Conservation (phyloP, 306 rosid species). For the Vigna unguiculata region DNA sequence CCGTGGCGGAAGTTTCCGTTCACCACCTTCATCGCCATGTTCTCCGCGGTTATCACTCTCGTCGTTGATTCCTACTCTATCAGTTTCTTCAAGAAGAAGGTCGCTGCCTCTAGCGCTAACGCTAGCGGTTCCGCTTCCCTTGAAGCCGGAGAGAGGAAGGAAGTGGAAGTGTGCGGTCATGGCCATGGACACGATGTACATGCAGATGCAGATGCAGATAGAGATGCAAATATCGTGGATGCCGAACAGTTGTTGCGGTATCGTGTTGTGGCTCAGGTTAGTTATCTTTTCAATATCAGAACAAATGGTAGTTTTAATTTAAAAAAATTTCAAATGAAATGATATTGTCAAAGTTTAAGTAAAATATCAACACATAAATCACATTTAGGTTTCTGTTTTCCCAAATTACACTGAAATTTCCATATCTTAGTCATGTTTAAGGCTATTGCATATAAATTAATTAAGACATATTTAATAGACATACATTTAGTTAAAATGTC, state of each 20-base stretch:
- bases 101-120: neutral
- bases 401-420: no score
- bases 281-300: neutral
- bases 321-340: no score
- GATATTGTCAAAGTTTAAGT: no score
- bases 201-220: neutral
- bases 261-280: constrained; percentile 71
- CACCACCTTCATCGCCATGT: constrained; percentile 70
- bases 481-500: no score
- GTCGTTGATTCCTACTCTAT: constrained; percentile 66
- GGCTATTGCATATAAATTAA: no score
- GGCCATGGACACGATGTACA: neutral
- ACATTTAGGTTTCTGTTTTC: no score
- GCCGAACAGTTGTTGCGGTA: constrained; percentile 46
- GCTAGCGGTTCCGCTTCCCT: neutral
- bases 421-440: no score
- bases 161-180: neutral
- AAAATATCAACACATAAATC: no score
- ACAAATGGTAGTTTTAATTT: no score
- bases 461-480: no score
- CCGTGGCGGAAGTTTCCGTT: constrained; percentile 74
- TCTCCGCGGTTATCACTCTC: constrained; percentile 62
- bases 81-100: constrained; percentile 47
- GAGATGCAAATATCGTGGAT: neutral
- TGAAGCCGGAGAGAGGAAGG: neutral